Conservation (phyloP, 2,329 filamentous ascomycete species). For the Tolypocladium ophioglossoides region DNA sequence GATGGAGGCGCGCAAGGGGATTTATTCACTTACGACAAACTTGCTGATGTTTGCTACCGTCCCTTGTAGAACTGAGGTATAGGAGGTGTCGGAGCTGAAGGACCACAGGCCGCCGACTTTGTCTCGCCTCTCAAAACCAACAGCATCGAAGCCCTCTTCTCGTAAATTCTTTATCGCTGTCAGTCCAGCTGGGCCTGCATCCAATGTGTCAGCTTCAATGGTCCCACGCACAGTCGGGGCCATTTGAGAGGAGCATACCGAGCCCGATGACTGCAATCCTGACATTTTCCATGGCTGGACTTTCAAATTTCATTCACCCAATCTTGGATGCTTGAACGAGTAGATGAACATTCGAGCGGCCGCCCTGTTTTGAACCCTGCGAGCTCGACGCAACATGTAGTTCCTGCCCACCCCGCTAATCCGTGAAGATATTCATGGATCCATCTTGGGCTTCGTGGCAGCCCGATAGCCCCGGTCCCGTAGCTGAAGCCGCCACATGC, state of each 20-base stretch:
- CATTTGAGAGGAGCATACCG: slow-evolving; percentile 3
- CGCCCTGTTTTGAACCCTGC: background rate
- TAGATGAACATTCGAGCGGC: background rate
- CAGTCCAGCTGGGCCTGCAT: slow-evolving; percentile 2
- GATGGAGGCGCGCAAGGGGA: too few species aligned
- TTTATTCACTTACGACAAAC: slow-evolving; percentile 1
- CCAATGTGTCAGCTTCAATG: background rate
- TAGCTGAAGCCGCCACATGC: background rate
- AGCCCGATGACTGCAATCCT: slow-evolving; percentile 16
- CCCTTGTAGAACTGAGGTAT: slow-evolving; percentile 1
- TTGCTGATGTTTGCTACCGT: slow-evolving; percentile 5
- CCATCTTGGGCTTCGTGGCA: background rate
- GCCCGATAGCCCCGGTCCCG: background rate
- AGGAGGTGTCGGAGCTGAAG: background rate
- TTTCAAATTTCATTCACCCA: background rate
- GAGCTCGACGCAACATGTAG: background rate
- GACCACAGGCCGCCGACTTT: slow-evolving; percentile 32
- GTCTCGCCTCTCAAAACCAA: slow-evolving; percentile 29
- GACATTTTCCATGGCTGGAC: background rate
- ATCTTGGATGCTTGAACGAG: background rate
- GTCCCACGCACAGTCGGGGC: background rate
- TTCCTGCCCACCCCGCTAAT: background rate
- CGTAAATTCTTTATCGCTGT: slow-evolving; percentile 24
- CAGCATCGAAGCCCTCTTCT: slow-evolving; percentile 32
- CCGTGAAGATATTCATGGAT: background rate